A percentile compares a stretch with the other conserved stretches of the same genome.
These are phyloP conservation scores for Cyberlindnera subsufficiens DNA, from an alignment of 805 yeast species.

Conservation along the genomic window DNA sequence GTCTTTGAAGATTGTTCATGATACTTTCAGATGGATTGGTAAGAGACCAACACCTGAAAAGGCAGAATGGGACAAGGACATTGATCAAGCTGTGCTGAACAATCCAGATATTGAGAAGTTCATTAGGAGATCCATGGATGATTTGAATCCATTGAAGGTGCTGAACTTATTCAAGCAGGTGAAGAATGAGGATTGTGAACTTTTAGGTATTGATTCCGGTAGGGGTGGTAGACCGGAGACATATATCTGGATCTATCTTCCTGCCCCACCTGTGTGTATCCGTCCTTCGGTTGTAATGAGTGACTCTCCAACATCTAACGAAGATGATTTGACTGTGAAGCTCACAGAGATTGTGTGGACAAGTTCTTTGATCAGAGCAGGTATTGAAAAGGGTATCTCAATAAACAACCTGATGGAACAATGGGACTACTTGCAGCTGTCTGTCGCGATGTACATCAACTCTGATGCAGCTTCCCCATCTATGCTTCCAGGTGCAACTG, in stretches of 20 bases:
- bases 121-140: conserved; percentile 83
- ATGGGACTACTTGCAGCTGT: conserved; percentile 94
- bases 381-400: conserved; percentile 90
- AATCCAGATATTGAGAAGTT: conserved; percentile 89
- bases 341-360: conserved; percentile 96
- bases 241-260: conserved; percentile 94
- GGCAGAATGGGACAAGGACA: conserved; percentile 79
- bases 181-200: conserved; percentile 82
- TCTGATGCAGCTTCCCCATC: conserved; percentile 89
- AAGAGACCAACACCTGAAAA: conserved; percentile 84
- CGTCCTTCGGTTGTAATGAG: conserved; percentile 95
- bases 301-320: conserved; percentile 84
- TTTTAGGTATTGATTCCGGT: conserved; percentile 83
- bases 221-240: conserved; percentile 92
- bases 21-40: conserved; percentile 92
- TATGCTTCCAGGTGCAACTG: conserved; percentile 61
- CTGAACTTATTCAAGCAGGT: conserved; percentile 83
- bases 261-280: conserved; percentile 98
- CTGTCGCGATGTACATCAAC: conserved; percentile 96
- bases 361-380: conserved; percentile 88
- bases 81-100: conserved; percentile 63
- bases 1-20: conserved; percentile 91
- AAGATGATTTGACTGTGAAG: conserved; percentile 95
- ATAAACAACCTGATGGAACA: conserved; percentile 95
- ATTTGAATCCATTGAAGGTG: conserved; percentile 87